Evolutionary conservation across 129 eudicot genomes (phyloP), one percentile per base, ranked within the genome.

Genomic region (Gnaphalium uliginosum): DNA sequence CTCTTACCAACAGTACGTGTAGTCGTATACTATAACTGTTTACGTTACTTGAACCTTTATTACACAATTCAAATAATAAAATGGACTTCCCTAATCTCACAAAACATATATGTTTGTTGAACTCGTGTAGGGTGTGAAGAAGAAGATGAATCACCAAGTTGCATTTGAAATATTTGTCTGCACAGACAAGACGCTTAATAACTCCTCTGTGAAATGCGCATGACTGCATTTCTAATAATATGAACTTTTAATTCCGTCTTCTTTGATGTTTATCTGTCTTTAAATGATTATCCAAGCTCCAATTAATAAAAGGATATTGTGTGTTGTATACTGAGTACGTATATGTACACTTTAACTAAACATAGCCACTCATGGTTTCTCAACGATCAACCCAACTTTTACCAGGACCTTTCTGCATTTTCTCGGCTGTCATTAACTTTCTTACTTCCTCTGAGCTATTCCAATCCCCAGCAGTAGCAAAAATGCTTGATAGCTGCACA

Each of bases 391-490:
- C 81, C 98, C 98, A 94, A 81, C 98, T 94, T 74, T 80, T 68
- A 25, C 96, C 98, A 66, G 98, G 85, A 73, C 60, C 69, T 66
- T 90, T 94, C 35, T 83, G 78, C 35, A 91, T 79, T 71, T 82
- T 63, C 79, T 75, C 77, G 6, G 75, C 79, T 22, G 65, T 83
- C 93, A 91, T 94, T 67, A 87, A 25, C 58, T 81, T 82, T 41
- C 99, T 87, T 67, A 94, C 84, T 50, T 77, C 39, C 26, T 54
- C 91, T 17, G 97, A 94, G 50, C 82, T 54, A 18, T 68, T 79
- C 96, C 99, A 94, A 50, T 94, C 94, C 70, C 89, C 97, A 21
- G 80, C 77, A 57, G 84, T 60, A 32, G 94, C 97, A 84, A 82
- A 84, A 26, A 89, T 66, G 61, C 83, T 88, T 14, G 97, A 84